Base-by-base conservation (phyloP, 805 yeast species). In the Barnettozyma sucrosica region DNA sequence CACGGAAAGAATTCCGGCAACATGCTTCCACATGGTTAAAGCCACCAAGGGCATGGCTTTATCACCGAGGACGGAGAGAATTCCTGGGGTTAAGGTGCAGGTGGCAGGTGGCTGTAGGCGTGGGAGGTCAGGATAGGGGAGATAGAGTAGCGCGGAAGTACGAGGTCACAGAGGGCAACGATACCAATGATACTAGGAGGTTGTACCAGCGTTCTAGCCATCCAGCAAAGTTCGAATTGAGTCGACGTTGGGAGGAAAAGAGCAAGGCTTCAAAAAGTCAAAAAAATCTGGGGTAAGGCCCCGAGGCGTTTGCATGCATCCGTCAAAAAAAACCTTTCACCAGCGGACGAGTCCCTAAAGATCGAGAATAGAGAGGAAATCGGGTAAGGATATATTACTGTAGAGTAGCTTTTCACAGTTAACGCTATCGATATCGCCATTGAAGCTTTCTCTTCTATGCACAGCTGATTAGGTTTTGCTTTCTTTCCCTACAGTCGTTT, bases 231-330 rank as follows among this genome's bases (percentile, higher is more conserved):
- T 33, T 33, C 20, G 20, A 33, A 33, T 10, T 18, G 36, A 33
- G n/a, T 13, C 25, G 7, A 33, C 21, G 20, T 34, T 34, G 49
- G 51, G 50, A 48, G 46, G 39, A 51, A 46, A 45, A 46, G 43
- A 30, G 37, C 40, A 44, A 45, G 36, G 38, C 43, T 43, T 46
- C 38, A 43, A 45, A 26, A 44, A 24, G 7, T 8, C 20, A 21
- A 37, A 23, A 19, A 24, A 36, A 53, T 48, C 56, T 53, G 56
- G 56, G 56, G 56, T 53, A 53, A 44, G 19, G 32, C 28, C 41
- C 41, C 37, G 37, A 34, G 37, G 23, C 37, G 37, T 8, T 34
- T 34, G 41, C 20, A 37, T 37, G 26, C 41, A 37, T 37, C 41
- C 41, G 28, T 34, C 21, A 34, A 34, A 34, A 7, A 33, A 34